Conservation (phyloP, 2,329 filamentous ascomycete genomes). For the Coniochaeta sp. region DNA sequence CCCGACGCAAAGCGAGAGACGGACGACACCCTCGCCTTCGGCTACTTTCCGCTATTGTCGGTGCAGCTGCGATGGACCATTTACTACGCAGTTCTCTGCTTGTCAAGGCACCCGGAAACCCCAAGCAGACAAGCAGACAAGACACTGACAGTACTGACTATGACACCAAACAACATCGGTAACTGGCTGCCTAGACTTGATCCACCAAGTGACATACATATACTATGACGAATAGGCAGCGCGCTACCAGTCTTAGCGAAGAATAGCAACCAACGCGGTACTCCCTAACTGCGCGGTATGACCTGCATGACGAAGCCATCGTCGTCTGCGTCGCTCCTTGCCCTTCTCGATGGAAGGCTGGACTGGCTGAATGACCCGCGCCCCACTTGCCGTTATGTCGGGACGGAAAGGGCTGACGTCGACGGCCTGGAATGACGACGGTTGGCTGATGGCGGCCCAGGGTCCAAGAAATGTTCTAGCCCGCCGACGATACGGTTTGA, state of each 20-base stretch:
- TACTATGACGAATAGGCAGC: background rate
- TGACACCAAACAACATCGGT: background rate
- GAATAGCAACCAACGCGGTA: background rate
- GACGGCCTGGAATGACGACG: background rate
- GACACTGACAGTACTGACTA: too few species aligned
- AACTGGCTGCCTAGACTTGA: background rate
- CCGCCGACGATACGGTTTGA: background rate
- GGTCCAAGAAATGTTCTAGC: background rate
- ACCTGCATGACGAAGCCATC: background rate
- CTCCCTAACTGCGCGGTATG: background rate
- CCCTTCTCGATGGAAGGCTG: background rate
- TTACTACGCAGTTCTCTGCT: background rate
- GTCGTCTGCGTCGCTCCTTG: background rate
- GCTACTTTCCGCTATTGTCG: background rate
- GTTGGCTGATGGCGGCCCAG: background rate
- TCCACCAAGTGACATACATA: background rate
- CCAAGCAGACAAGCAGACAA: background rate
- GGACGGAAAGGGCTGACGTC: background rate
- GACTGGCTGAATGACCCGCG: background rate
- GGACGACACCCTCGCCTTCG: background rate
- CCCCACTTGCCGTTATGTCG: constrained; percentile 1
- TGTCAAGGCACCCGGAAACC: background rate
- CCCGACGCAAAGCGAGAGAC: background rate
- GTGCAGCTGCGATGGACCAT: background rate
- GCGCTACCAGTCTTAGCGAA: background rate